Conservation (phyloP, 2,329 filamentous ascomycete species). For the Colletotrichum sp. region DNA sequence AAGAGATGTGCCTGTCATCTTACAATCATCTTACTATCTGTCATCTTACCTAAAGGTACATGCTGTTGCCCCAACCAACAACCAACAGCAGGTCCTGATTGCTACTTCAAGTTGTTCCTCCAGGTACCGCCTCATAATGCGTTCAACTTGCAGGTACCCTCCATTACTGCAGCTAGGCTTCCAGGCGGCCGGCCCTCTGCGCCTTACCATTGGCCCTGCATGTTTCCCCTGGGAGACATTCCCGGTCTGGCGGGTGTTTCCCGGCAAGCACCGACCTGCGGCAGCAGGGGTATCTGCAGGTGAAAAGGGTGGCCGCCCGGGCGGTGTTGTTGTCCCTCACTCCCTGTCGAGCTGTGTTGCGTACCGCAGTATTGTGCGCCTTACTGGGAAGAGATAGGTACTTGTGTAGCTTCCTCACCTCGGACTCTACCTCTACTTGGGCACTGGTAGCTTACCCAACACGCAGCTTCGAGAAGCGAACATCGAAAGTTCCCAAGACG, state of each 20-base stretch:
- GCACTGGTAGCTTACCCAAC: not conserved
- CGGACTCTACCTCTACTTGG: not conserved
- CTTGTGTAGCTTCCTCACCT: not conserved
- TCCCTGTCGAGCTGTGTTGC: not conserved
- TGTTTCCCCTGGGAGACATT: not conserved
- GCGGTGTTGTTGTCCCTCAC: not conserved
- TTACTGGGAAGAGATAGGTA: not conserved
- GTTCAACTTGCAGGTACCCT: not conserved
- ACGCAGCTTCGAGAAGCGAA: not conserved
- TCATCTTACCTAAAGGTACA: not conserved
- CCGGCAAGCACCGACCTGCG: conserved; percentile 8
- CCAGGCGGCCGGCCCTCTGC: not conserved
- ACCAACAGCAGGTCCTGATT: not conserved
- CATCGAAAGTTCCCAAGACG: not conserved
- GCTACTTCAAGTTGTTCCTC: not conserved
- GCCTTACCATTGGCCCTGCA: conserved; percentile 3
- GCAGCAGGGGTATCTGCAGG: conserved; percentile 15
- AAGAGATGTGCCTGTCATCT: not conserved
- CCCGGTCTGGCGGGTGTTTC: conserved; percentile 5
- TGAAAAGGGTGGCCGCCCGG: not conserved
- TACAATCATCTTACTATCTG: not conserved
- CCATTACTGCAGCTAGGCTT: not conserved
- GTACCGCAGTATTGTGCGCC: not conserved
- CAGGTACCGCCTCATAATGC: not conserved
- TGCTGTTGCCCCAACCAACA: not conserved